phyloP scores from a whole-genome alignment of 176 grass and related monocot species.

The Canna indica region DNA sequence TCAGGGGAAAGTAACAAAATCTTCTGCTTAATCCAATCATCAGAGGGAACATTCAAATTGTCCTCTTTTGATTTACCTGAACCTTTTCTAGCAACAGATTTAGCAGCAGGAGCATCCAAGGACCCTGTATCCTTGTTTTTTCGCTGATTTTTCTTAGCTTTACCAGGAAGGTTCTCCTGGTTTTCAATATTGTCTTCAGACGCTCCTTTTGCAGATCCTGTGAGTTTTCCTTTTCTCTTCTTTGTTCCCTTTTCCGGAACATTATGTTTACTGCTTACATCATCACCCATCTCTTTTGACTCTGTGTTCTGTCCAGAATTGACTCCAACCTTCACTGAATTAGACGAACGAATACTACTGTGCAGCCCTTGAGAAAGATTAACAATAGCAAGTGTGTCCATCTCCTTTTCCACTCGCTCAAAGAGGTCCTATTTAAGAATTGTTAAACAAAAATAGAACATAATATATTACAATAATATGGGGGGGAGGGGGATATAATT shows the following conservation, averaged over 20 bases:
- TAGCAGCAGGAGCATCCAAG: conserved; percentile 33
- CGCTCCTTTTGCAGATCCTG: conserved; percentile 46
- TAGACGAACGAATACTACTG: conserved; percentile 22
- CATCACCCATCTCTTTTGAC: conserved; percentile 58
- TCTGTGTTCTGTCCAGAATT: conserved; percentile 31
- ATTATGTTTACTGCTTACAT: conserved; percentile 38
- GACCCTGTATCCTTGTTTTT: conserved; percentile 69
- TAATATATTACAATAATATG: no score
- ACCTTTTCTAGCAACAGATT: conserved; percentile 47
- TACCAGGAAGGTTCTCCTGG: conserved; percentile 62
- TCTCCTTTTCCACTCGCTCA: conserved; percentile 70
- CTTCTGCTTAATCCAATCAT: conserved; percentile 76
- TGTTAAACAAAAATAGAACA: neutral
- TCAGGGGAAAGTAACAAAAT: conserved; percentile 63
- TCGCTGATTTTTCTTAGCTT: conserved; percentile 74
- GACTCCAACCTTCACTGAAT: conserved; percentile 34
- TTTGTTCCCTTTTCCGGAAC: conserved; percentile 63
- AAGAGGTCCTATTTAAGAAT: conserved; percentile 45
- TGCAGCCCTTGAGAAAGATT: conserved; percentile 33
- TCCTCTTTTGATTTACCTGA: conserved; percentile 72
- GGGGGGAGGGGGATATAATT: no score
- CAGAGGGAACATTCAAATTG: conserved; percentile 45
- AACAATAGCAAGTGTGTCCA: conserved; percentile 54
- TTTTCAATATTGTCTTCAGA: conserved; percentile 67
- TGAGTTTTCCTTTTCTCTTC: conserved; percentile 77